These are phyloP conservation scores for Collybia sordida DNA, from an alignment of 768 basidiomycete genomes.

Conservation along the genomic window DNA sequence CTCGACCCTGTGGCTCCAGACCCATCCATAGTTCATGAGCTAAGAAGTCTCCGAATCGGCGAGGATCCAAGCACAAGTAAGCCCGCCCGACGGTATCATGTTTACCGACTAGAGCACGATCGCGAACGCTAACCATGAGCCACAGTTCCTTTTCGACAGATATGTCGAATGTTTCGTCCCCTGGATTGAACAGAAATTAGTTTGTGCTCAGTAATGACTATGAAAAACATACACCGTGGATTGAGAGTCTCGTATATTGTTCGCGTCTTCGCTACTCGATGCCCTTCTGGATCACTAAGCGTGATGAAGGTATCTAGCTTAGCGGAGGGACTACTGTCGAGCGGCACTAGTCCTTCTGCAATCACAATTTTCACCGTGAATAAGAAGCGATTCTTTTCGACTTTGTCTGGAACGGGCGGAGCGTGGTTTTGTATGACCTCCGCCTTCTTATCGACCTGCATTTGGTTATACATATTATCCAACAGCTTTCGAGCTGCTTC, in stretches of 20 bases:
- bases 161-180: conserved; percentile 97
- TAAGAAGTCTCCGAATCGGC: conserved; percentile 84
- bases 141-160: conserved; percentile 93
- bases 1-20: conserved; percentile 81
- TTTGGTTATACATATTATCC: conserved; percentile 91
- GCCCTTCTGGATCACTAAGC: conserved; percentile 88
- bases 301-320: conserved; percentile 91
- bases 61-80: conserved; percentile 90
- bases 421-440: conserved; percentile 54
- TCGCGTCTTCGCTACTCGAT: conserved; percentile 89
- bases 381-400: conserved; percentile 66
- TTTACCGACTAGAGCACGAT: conserved; percentile 88
- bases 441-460: conserved; percentile 85
- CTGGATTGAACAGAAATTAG: conserved; percentile 36
- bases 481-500: conserved; percentile 88
- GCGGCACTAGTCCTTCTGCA: conserved; percentile 82
- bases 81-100: conserved; percentile 90
- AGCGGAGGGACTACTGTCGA: conserved; percentile 76
- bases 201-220: conserved; percentile 2
- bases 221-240: conserved; percentile 75
- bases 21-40: conserved; percentile 92
- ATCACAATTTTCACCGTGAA: conserved; percentile 94
- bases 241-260: conserved; percentile 90
- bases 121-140: conserved; percentile 94
- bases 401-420: conserved; percentile 75